Conservation (phyloP, 2,329 filamentous ascomycete genomes). For the Zasmidium cellare region DNA sequence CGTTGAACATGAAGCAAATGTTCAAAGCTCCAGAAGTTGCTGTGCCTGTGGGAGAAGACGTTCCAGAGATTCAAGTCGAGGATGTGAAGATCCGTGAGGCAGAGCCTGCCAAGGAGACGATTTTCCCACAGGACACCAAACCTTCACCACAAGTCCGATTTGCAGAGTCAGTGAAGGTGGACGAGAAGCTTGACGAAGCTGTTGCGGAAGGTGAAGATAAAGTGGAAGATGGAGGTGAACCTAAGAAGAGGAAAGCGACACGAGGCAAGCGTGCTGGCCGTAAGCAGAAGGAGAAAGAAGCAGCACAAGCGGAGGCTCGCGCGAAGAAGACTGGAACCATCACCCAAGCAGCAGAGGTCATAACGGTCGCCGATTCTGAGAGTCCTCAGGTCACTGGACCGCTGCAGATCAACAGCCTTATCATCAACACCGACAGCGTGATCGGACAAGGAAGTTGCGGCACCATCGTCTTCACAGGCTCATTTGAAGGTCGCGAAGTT, state of each 20-base stretch:
- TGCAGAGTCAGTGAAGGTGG: conserved; percentile 8
- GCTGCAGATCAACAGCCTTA: conserved; percentile 61
- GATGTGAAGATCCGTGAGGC: conserved; percentile 27
- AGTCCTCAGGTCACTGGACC: conserved; percentile 45
- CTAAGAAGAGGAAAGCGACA: conserved; percentile 52
- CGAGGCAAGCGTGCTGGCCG: conserved; percentile 50
- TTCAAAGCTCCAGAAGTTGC: background rate
- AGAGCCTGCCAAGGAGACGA: conserved; percentile 37
- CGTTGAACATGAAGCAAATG: background rate
- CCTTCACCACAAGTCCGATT: conserved; percentile 18
- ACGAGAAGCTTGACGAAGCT: conserved; percentile 7
- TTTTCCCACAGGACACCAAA: conserved; percentile 30
- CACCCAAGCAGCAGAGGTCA: conserved; percentile 38
- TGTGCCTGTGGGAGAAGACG: background rate
- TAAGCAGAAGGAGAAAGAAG: conserved; percentile 45
- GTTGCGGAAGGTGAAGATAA: conserved; percentile 27
- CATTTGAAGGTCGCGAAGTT: conserved; percentile 84
- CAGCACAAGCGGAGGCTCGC: conserved; percentile 36
- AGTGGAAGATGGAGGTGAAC: conserved; percentile 25
- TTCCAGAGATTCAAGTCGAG: background rate
- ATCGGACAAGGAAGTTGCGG: conserved; percentile 85
- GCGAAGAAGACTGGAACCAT: conserved; percentile 31
- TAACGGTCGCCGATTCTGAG: conserved; percentile 45
- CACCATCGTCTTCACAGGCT: conserved; percentile 94
- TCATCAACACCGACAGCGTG: conserved; percentile 60